A percentile compares a stretch with the other conserved stretches of the same genome.
These are phyloP conservation scores for Quercus cerris DNA, from an alignment of 306 rosid genomes.

Conservation along the genomic window DNA sequence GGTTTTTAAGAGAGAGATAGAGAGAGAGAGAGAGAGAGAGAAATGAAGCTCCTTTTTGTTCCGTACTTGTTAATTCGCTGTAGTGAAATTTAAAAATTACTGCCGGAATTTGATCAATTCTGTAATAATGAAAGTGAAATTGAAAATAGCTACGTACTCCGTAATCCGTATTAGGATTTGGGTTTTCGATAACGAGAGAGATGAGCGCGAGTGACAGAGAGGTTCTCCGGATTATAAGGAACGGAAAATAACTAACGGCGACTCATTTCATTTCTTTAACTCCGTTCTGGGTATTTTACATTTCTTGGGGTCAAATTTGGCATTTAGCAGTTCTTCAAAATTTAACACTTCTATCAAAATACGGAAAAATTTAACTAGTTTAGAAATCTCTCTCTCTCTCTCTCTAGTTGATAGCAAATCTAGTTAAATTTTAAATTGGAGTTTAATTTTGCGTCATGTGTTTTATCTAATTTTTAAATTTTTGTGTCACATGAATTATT, in stretches of 20 bases:
- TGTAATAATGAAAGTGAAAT: not conserved
- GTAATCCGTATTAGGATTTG: not conserved
- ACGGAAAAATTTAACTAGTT: too few relatives aligned
- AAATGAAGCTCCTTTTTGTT: not conserved
- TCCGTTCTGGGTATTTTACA: not conserved
- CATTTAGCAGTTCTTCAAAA: not conserved
- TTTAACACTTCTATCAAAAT: too few relatives aligned
- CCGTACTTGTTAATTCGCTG: not conserved
- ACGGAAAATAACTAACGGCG: not conserved
- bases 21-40: not conserved
- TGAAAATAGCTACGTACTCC: too few relatives aligned
- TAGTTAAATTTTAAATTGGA: too few relatives aligned
- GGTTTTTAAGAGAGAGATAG: not conserved
- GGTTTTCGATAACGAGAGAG: not conserved
- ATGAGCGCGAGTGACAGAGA: not conserved
- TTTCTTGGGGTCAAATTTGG: not conserved
- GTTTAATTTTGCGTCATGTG: fast-evolving
- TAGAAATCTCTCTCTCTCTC: too few relatives aligned
- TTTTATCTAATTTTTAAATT: too few relatives aligned
- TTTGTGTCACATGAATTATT: too few relatives aligned
- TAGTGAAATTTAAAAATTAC: not conserved
- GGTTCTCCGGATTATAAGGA: conserved; percentile 1
- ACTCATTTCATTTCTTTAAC: not conserved
- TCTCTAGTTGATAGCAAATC: too few relatives aligned
- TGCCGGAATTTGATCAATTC: not conserved